These are phyloP conservation scores for Glycine soja DNA, from an alignment of 306 rosid genomes.

Conservation along the genomic window DNA sequence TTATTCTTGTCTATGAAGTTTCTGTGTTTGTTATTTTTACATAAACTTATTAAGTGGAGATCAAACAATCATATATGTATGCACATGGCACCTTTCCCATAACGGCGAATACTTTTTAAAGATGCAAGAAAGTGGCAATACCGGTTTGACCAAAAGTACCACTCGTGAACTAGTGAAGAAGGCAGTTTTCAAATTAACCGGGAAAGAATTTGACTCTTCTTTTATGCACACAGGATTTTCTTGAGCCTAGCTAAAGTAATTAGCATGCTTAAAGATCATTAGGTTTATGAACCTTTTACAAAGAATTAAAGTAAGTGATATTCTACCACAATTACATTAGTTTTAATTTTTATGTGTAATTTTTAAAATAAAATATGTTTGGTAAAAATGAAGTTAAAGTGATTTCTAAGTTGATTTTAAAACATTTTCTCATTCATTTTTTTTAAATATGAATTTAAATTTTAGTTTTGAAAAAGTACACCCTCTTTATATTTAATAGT, in stretches of 20 bases:
- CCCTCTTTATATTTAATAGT: no score
- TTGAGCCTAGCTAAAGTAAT: constrained; percentile 46
- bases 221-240: constrained; percentile 21
- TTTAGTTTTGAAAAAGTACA: no score
- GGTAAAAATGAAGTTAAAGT: no score
- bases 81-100: constrained; percentile 23
- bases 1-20: constrained; percentile 17
- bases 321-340: no score
- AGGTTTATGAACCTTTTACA: constrained; percentile 12
- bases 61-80: not conserved
- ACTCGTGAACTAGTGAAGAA: not conserved
- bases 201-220: constrained; percentile 22
- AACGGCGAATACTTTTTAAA: constrained; percentile 2
- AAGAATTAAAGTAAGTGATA: not conserved
- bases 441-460: no score
- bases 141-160: constrained; percentile 22
- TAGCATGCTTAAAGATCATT: constrained; percentile 9
- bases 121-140: constrained; percentile 22
- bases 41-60: not conserved
- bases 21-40: not conserved
- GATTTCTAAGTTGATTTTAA: no score
- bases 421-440: no score
- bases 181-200: not conserved
- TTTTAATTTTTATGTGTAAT: no score
- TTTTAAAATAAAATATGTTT: no score